Evolutionary conservation across 306 rosid species (phyloP).

Genomic region (Castanospermum australe): DNA sequence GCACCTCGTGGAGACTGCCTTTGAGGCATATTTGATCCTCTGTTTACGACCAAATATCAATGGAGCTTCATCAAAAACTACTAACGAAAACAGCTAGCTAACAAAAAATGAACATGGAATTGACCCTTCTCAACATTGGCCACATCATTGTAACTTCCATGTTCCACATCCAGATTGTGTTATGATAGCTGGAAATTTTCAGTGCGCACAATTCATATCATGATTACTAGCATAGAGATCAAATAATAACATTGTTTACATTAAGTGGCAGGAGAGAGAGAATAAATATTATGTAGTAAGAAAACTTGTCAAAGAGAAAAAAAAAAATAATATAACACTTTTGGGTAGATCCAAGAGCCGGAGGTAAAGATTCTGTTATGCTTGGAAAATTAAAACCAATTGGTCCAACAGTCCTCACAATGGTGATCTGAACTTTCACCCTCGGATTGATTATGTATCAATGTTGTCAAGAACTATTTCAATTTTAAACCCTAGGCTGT

Average conservation of each 20-base stretch:
- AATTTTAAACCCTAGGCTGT: too few species aligned
- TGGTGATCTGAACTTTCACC: too few species aligned
- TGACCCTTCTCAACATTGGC: background rate
- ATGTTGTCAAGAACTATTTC: too few species aligned
- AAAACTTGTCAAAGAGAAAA: background rate
- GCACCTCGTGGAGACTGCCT: constrained; percentile 79
- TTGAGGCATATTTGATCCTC: constrained; percentile 80
- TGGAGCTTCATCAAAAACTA: background rate
- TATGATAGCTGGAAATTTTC: background rate
- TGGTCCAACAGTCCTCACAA: too few species aligned
- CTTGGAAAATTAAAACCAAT: background rate
- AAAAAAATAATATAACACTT: background rate
- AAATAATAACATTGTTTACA: background rate
- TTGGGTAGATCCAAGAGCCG: background rate
- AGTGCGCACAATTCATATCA: background rate
- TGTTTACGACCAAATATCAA: constrained; percentile 14
- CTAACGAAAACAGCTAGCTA: background rate
- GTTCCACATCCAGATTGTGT: background rate
- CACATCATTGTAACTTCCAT: background rate
- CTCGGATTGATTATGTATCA: too few species aligned
- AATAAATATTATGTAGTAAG: background rate
- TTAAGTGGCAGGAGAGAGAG: background rate
- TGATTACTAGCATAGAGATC: background rate
- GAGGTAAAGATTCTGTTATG: too few species aligned
- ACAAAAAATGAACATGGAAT: background rate